Evolutionary conservation across 2,329 filamentous ascomycete genomes (phyloP).

Genomic region (Gnomoniopsis smithogilvyi): DNA sequence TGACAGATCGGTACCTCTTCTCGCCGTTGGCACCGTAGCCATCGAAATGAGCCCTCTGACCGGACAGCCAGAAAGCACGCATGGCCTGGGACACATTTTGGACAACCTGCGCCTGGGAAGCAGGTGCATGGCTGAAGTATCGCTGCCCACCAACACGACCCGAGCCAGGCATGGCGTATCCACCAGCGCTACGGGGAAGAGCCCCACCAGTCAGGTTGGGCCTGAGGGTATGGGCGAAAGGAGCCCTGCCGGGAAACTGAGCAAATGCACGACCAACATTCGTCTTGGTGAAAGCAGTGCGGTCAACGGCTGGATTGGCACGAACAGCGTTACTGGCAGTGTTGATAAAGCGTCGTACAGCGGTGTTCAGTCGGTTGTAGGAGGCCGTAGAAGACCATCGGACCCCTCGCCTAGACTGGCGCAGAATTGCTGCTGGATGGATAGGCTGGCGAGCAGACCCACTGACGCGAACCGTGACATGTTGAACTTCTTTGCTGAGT

Average conservation of each 20-base stretch:
- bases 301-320: constrained; percentile 38
- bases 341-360: constrained; percentile 50
- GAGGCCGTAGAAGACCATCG: constrained; percentile 48
- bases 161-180: constrained; percentile 73
- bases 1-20: constrained; percentile 76
- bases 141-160: constrained; percentile 69
- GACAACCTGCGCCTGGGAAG: constrained; percentile 82
- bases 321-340: constrained; percentile 33
- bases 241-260: constrained; percentile 69
- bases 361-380: constrained; percentile 39
- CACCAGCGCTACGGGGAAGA: constrained; percentile 79
- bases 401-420: constrained; percentile 45
- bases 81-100: constrained; percentile 94
- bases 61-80: constrained; percentile 87
- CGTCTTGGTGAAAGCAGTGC: constrained; percentile 47
- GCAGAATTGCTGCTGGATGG: constrained; percentile 47
- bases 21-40: constrained; percentile 71
- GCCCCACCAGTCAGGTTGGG: constrained; percentile 90
- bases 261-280: constrained; percentile 49
- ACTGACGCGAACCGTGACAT: constrained; percentile 39
- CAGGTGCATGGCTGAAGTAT: constrained; percentile 87
- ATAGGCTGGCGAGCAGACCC: constrained; percentile 45
- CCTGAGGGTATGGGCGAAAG: constrained; percentile 83
- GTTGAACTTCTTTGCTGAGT: constrained; percentile 43
- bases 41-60: constrained; percentile 84